Conservation (phyloP, 805 yeast genomes). For the Kregervanrija pseudodelftensis region DNA sequence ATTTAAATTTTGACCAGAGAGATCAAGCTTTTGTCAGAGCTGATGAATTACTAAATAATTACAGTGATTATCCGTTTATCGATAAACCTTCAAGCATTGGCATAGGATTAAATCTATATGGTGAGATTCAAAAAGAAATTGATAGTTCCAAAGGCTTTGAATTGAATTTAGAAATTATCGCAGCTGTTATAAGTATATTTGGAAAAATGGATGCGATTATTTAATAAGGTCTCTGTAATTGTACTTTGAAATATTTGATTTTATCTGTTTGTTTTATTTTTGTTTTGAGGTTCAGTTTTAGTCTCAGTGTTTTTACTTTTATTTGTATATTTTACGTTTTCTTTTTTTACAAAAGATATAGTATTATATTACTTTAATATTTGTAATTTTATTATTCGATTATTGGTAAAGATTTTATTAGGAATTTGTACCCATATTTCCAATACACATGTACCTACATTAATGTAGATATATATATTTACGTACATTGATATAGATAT, state of each 20-base stretch:
- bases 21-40: conserved; percentile 91
- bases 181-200: conserved; percentile 87
- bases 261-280: not conserved
- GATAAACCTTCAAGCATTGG: conserved; percentile 55
- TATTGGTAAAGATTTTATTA: no score
- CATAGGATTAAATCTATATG: conserved; percentile 61
- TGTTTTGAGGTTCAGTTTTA: not conserved
- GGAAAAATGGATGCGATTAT: conserved; percentile 87
- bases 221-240: conserved; percentile 24
- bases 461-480: no score
- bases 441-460: no score
- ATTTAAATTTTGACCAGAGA: conserved; percentile 76
- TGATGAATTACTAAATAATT: conserved; percentile 82
- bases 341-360: not conserved
- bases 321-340: not conserved
- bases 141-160: conserved; percentile 45
- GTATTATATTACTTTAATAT: no score
- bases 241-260: not conserved
- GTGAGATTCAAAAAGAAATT: conserved; percentile 41
- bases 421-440: no score
- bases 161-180: conserved; percentile 77
- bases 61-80: conserved; percentile 75
- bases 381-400: no score
- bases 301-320: not conserved
- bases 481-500: no score